Conservation (phyloP, 2,329 filamentous ascomycete species). For the Lecanicillium sp. region DNA sequence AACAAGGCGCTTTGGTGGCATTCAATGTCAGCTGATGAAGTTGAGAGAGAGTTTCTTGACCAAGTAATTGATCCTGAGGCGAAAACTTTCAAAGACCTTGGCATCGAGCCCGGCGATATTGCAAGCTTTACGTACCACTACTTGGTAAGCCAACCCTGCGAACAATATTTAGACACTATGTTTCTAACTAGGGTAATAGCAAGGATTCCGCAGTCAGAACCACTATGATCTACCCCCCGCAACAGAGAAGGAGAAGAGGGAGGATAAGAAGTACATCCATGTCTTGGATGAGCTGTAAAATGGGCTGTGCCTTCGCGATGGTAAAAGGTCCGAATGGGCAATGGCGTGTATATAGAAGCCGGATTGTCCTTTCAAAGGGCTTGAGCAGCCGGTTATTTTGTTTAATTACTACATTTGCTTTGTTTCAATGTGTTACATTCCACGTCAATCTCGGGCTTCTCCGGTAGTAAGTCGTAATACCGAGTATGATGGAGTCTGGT, state of each 20-base stretch:
- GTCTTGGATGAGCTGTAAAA: conserved; percentile 77
- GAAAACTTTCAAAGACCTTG: conserved; percentile 93
- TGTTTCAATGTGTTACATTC: not conserved
- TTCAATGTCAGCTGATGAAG: conserved; percentile 69
- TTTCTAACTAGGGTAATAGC: conserved; percentile 42
- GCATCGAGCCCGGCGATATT: conserved; percentile 81
- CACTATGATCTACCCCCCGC: conserved; percentile 92
- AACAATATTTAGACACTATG: not conserved
- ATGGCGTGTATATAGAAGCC: too few species aligned
- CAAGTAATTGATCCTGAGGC: conserved; percentile 83
- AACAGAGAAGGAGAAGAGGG: conserved; percentile 86
- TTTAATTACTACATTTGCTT: conserved; percentile 2
- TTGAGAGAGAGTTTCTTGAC: conserved; percentile 89
- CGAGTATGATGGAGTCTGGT: too few species aligned
- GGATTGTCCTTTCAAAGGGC: too few species aligned
- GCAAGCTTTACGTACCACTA: conserved; percentile 88
- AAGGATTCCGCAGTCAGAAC: conserved; percentile 80
- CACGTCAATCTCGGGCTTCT: too few species aligned
- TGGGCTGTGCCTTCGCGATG: too few species aligned
- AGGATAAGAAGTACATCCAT: conserved; percentile 96
- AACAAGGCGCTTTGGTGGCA: conserved; percentile 90
- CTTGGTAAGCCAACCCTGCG: conserved; percentile 51
- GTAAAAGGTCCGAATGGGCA: too few species aligned
- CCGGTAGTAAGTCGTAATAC: too few species aligned
- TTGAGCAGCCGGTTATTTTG: not conserved